Evolutionary conservation across 2,329 filamentous ascomycete genomes (phyloP), one percentile per base, ranked within the genome.

Genomic region (Microcyclospora pomicola): DNA sequence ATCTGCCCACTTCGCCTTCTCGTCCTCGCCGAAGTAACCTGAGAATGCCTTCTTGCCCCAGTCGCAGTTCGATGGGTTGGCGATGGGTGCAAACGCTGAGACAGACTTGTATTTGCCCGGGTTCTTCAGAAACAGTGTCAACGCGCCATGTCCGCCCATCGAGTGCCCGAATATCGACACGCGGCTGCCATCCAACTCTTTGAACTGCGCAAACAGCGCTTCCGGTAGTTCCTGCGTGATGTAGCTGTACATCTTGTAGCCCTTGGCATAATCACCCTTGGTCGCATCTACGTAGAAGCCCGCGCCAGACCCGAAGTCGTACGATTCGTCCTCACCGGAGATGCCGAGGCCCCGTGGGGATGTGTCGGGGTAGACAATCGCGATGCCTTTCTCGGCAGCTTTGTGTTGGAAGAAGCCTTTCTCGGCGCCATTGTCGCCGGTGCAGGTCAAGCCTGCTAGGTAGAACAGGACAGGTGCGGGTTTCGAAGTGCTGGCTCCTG

Each of bases 241-340:
- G 67, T 98, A 98, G 45, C 72, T 77, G 69, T 96, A 86, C 91
- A 98, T 98, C 51, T 79, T 80, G 71, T 98, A 98, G 58, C 84
- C 75, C 38, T 68, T 66, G 42, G 67, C 67, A 69, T 78, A 98
- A 9, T 86, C 85, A 24, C 73, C 71, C 47, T 68, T 70, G 4
- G 77, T 83, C 9, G 88, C 86, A 60, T 98, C 80, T 49, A 98
- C 67, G 69, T 98, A 98, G 71, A 98, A 98, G 38, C 85, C 84
- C 1, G 91, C 91, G 5, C 82, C 88, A 45, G 75, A 76, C 52
- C 91, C 91, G 58, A 98, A 96, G 64, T 98, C 91, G 62, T 79
- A 98, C 35, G 71, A 61, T 47, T 93, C 88, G 54, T 92, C 77
- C 68, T 96, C 87, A 53, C 84, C 86, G 27, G 79, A 66, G 43